phyloP scores from a whole-genome alignment of 2,329 filamentous ascomycete genomes.

The Penicillium concentricum region DNA sequence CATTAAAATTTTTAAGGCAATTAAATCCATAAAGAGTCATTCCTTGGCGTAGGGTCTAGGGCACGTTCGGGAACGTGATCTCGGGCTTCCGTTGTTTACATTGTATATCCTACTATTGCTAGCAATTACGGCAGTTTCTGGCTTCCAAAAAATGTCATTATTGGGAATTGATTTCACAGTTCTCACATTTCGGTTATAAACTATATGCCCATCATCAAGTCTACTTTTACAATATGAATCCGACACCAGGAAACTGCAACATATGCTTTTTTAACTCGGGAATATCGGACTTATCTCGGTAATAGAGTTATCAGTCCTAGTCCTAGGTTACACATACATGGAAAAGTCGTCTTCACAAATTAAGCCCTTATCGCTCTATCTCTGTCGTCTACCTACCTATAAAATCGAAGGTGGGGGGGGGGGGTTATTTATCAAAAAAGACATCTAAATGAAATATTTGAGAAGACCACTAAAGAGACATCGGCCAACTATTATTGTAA shows the following conservation, averaged over 20 bases:
- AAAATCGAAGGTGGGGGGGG: too few relatives aligned
- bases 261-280: not conserved
- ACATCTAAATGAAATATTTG: too few relatives aligned
- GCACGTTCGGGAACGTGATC: not conserved
- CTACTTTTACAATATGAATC: not conserved
- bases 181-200: not conserved
- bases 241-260: not conserved
- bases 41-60: conserved; percentile 5
- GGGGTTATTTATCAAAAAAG: too few relatives aligned
- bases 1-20: not conserved
- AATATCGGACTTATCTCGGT: not conserved
- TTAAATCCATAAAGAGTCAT: not conserved
- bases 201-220: not conserved
- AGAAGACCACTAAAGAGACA: too few relatives aligned
- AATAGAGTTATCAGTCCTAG: not conserved
- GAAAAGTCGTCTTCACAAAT: too few relatives aligned
- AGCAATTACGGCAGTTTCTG: not conserved
- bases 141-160: not conserved
- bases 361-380: too few relatives aligned
- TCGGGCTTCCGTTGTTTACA: not conserved
- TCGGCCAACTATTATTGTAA: too few relatives aligned
- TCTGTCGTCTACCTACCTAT: too few relatives aligned
- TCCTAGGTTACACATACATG: too few relatives aligned
- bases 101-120: not conserved
- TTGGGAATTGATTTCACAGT: not conserved